A percentile compares a stretch with the other conserved stretches of the same genome.
These are phyloP conservation scores for Aspergillus costaricaensis DNA, from an alignment of 2,329 filamentous ascomycete genomes.

Conservation along the genomic window DNA sequence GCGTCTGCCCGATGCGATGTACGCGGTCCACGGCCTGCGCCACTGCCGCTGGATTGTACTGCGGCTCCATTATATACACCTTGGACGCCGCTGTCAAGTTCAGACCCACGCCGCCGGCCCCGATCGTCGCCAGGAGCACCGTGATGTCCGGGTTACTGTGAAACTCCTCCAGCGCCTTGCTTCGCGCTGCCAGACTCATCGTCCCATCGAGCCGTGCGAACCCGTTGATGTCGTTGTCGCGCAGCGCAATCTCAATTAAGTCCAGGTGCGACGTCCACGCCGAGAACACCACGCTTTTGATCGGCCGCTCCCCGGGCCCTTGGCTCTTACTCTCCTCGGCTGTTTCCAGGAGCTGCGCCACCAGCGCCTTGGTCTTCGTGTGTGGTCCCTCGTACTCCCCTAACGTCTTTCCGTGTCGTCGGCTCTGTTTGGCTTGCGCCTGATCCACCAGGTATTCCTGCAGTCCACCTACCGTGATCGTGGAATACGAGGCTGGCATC, in stretches of 20 bases:
- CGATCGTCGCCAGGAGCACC: conserved; percentile 89
- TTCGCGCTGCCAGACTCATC: conserved; percentile 75
- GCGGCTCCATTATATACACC: conserved; percentile 97
- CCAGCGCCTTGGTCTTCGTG: conserved; percentile 82
- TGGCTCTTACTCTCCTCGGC: conserved; percentile 57
- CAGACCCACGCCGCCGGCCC: conserved; percentile 85
- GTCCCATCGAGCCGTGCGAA: conserved; percentile 86
- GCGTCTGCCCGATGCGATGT: conserved; percentile 83
- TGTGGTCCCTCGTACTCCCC: conserved; percentile 80
- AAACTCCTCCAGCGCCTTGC: conserved; percentile 74
- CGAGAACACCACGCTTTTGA: conserved; percentile 93
- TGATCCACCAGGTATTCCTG: conserved; percentile 55
- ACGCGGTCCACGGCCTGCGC: conserved; percentile 93
- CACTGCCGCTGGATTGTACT: conserved; percentile 94
- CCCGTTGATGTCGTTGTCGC: conserved; percentile 54
- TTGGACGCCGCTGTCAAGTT: conserved; percentile 84
- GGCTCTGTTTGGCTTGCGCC: conserved; percentile 56
- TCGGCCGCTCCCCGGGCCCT: conserved; percentile 60
- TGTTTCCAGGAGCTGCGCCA: conserved; percentile 70
- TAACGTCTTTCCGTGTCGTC: conserved; percentile 60
- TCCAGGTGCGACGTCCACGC: conserved; percentile 96
- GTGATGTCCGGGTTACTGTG: conserved; percentile 69
- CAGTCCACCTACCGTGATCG: conserved; percentile 63
- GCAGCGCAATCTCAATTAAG: conserved; percentile 80
- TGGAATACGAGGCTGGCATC: conserved; percentile 66